These are phyloP conservation scores for Fraxinus latifolia DNA, from an alignment of 305 asterid genomes.

Conservation along the genomic window DNA sequence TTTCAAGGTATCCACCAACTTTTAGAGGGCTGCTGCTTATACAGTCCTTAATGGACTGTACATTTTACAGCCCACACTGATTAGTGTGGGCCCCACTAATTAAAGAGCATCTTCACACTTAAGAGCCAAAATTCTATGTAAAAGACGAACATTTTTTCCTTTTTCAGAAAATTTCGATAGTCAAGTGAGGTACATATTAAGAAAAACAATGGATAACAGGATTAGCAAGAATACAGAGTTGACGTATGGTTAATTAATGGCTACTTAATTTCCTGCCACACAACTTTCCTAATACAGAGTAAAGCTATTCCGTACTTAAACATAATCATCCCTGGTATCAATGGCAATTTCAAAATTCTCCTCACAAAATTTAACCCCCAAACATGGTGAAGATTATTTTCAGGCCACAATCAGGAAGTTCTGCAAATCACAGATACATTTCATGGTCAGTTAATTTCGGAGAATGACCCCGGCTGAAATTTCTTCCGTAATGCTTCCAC, in stretches of 20 bases:
- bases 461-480: constrained; percentile 40
- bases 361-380: background rate
- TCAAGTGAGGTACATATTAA: background rate
- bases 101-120: background rate
- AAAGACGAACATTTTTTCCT: background rate
- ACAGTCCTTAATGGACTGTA: too few species aligned
- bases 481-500: constrained; percentile 52
- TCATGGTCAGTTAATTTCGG: constrained; percentile 30
- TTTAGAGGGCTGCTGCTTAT: too few species aligned
- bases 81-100: too few species aligned
- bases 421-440: background rate
- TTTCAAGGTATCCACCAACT: background rate
- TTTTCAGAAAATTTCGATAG: background rate
- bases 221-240: background rate
- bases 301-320: background rate
- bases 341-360: background rate
- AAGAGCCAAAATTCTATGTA: background rate
- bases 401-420: background rate
- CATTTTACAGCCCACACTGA: too few species aligned
- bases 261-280: constrained; percentile 5
- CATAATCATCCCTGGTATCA: background rate
- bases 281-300: background rate
- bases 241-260: background rate
- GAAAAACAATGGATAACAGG: background rate
- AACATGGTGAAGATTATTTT: background rate